Conservation (phyloP, 2,329 filamentous ascomycete genomes). For the Colletotrichum trifolii region DNA sequence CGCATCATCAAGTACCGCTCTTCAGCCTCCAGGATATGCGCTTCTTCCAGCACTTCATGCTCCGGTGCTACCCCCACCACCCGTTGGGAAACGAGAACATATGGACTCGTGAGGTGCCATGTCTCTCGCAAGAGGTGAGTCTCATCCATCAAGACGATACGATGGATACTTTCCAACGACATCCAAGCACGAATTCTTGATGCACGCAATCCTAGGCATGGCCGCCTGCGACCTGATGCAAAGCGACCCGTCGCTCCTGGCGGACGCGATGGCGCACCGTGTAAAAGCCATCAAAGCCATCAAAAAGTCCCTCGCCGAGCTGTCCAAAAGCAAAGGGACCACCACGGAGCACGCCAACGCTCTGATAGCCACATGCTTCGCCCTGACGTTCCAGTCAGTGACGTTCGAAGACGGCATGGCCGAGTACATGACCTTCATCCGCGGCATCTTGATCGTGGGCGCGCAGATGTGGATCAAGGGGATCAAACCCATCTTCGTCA, state of each 20-base stretch:
- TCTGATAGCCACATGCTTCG: conserved; percentile 68
- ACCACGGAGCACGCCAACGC: conserved; percentile 67
- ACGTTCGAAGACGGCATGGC: conserved; percentile 66
- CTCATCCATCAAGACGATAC: background rate
- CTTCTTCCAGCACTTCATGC: conserved; percentile 75
- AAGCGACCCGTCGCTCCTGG: conserved; percentile 61
- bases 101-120: conserved; percentile 75
- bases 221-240: conserved; percentile 73
- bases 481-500: conserved; percentile 61
- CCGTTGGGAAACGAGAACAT: conserved; percentile 73
- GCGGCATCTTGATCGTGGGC: conserved; percentile 65
- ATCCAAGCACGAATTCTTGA: conserved; percentile 70
- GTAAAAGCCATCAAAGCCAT: conserved; percentile 73
- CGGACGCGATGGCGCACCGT: conserved; percentile 72
- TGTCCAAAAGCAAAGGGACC: conserved; percentile 48
- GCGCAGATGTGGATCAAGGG: conserved; percentile 64
- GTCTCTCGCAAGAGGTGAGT: conserved; percentile 72
- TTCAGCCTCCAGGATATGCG: conserved; percentile 74
- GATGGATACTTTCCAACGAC: background rate
- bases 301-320: conserved; percentile 62
- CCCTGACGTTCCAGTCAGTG: conserved; percentile 69
- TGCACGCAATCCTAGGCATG: conserved; percentile 77
- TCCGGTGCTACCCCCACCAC: conserved; percentile 71
- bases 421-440: conserved; percentile 71
- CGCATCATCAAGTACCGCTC: conserved; percentile 66